Conservation (phyloP, 257 asterid species). For the Scutellaria barbata region DNA sequence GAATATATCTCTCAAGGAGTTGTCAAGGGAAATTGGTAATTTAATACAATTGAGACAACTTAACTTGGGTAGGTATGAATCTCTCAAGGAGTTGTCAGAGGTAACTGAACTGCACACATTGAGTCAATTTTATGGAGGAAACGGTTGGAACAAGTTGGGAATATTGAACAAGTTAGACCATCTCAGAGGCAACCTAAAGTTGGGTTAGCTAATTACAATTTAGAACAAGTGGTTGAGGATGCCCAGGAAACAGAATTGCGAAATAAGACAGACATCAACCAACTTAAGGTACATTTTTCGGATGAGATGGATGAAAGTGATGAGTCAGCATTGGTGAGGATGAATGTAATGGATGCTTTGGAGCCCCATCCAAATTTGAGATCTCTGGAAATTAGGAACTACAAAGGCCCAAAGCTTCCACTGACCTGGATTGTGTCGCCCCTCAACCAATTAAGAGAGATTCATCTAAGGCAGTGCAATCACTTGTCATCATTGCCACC, state of each 20-base stretch:
- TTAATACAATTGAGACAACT: too few species aligned
- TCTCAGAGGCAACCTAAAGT: too few species aligned
- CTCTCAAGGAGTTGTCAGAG: too few species aligned
- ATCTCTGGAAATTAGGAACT: neutral
- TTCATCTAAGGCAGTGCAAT: neutral
- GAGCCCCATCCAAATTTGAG: conserved; percentile 32
- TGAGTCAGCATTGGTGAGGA: neutral
- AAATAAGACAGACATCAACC: conserved; percentile 17
- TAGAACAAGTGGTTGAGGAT: conserved; percentile 25
- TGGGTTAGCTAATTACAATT: neutral
- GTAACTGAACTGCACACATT: too few species aligned
- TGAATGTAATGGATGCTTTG: conserved; percentile 32
- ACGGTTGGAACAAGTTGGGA: too few species aligned
- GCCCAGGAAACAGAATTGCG: conserved; percentile 31
- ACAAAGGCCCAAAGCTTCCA: too few species aligned
- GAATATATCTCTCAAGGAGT: too few species aligned
- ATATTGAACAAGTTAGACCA: too few species aligned
- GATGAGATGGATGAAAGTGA: neutral
- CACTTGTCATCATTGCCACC: neutral
- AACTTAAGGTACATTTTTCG: neutral
- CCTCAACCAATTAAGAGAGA: neutral
- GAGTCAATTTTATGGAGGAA: too few species aligned
- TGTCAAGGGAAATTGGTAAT: too few species aligned
- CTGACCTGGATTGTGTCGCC: neutral
- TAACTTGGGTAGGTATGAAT: too few species aligned